Conservation (phyloP, 495 filamentous ascomycete species). For the Schizothecium vesticola region DNA sequence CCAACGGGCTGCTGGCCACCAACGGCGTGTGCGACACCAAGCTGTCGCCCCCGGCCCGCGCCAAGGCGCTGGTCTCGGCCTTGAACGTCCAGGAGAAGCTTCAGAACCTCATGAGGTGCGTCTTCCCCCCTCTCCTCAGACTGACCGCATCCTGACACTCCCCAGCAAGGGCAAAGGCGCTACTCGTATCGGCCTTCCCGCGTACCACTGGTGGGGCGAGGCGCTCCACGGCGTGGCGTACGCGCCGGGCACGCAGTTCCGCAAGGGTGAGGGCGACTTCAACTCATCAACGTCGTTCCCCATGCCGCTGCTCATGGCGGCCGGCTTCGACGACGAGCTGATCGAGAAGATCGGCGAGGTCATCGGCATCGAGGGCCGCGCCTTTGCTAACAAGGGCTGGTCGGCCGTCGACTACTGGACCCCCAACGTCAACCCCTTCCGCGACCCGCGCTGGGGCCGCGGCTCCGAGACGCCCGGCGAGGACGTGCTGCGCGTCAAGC, state of each 20-base stretch:
- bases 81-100: slow-evolving; percentile 40
- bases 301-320: slow-evolving; percentile 38
- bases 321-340: slow-evolving; percentile 45
- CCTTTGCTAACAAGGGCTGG: slow-evolving; percentile 56
- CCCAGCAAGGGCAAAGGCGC: slow-evolving; percentile 33
- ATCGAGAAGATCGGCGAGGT: slow-evolving; percentile 34
- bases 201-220: slow-evolving; percentile 50
- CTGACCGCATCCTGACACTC: neutral
- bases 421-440: slow-evolving; percentile 65
- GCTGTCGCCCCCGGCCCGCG: slow-evolving; percentile 20
- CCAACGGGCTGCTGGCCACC: neutral
- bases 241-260: slow-evolving; percentile 34
- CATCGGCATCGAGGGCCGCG: slow-evolving; percentile 58
- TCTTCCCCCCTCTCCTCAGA: neutral
- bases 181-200: slow-evolving; percentile 36
- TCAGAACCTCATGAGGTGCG: slow-evolving; percentile 20
- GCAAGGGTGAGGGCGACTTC: slow-evolving; percentile 26
- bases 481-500: slow-evolving; percentile 37
- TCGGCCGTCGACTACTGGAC: slow-evolving; percentile 59
- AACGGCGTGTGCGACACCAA: slow-evolving; percentile 4
- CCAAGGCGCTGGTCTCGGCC: slow-evolving; percentile 33
- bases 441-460: slow-evolving; percentile 42
- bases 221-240: slow-evolving; percentile 44
- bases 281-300: slow-evolving; percentile 46
- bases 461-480: slow-evolving; percentile 33